Evolutionary conservation across 768 basidiomycete species (phyloP), one percentile per base, ranked within the genome.

Genomic region (Phylloporus sp.): DNA sequence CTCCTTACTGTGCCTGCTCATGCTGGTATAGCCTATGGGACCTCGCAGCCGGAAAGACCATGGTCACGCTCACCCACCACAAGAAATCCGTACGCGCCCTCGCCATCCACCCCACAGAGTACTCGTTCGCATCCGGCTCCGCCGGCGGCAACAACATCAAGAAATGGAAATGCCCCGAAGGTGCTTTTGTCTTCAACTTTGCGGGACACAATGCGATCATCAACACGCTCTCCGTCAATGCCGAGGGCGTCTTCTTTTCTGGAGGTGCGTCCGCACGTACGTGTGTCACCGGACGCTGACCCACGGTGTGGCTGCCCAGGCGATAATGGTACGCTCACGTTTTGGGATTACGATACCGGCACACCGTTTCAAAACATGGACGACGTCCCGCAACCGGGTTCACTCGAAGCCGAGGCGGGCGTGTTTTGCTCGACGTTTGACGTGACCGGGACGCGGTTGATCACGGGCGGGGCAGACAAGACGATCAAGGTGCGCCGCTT

Each of bases 61-160:
- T 90, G 83, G 82, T 86, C 14, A 96, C 93, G 10, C 73, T 99
- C 33, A 99, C 96, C n/a, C 96, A 99, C 66, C 96, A 99, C 76
- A 98, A 98, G 70, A 99, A 99, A 68, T 91, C 89, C 13, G 92
- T 99, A 3, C 84, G 96, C 47, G 82, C 95, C 1, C 76, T 99
- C 38, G 88, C 95, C 5, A 84, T 99, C 45, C 94, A 97, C 63
- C 95, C 95, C 1, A 91, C 90, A 5, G 96, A 98, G 59, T 98
- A 93, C 72, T 88, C 86, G 26, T 99, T 99, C 61, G 96, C 93
- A 3, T 87, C 86, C 4, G 96, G 89, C 39, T 93, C 90, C 21
- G 89, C 95, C 0, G 96, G 96, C n/a, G 96, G 94, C 1, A 97
- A 97, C 73, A 98, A 98, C 67, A 97, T 99, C 72, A 99, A 99